Evolutionary conservation across 148 eudicot genomes (phyloP).

Genomic region (Nepenthes gracilis): DNA sequence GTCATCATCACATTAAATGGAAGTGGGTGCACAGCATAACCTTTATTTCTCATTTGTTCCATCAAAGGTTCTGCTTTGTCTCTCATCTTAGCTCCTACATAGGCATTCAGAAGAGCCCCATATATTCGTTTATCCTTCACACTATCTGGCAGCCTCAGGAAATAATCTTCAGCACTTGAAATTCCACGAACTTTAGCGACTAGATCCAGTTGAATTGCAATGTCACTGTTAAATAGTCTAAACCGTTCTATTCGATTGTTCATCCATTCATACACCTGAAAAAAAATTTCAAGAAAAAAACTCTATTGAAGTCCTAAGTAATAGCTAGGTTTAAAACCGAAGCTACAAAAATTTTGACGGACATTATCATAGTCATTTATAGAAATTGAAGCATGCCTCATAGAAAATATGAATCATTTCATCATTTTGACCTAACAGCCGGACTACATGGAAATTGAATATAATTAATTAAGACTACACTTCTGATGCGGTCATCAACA

Average conservation of each 20-base stretch:
- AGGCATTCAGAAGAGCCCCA: conserved; percentile 81
- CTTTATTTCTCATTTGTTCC: conserved; percentile 45
- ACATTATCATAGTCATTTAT: too few relatives aligned
- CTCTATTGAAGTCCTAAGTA: too few relatives aligned
- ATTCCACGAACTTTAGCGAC: conserved; percentile 72
- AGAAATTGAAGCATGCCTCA: too few relatives aligned
- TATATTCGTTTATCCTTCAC: conserved; percentile 57
- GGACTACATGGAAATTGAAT: too few relatives aligned
- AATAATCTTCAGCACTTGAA: conserved; percentile 72
- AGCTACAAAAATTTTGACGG: too few relatives aligned
- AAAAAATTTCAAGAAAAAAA: neutral
- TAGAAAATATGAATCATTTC: too few relatives aligned
- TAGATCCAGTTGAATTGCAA: conserved; percentile 79
- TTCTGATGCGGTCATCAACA: too few relatives aligned
- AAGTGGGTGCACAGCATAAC: conserved; percentile 38
- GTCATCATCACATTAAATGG: conserved; percentile 89
- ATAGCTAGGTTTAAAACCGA: too few relatives aligned
- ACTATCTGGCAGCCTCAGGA: conserved; percentile 38
- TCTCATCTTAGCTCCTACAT: conserved; percentile 45
- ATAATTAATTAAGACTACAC: too few relatives aligned
- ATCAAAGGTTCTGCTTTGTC: conserved; percentile 64
- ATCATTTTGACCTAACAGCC: too few relatives aligned
- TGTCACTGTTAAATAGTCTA: conserved; percentile 53
- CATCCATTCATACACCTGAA: conserved; percentile 92
- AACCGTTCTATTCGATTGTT: conserved; percentile 51